Conservation (phyloP, 2,329 filamentous ascomycete species). For the Paraphoma sp. region DNA sequence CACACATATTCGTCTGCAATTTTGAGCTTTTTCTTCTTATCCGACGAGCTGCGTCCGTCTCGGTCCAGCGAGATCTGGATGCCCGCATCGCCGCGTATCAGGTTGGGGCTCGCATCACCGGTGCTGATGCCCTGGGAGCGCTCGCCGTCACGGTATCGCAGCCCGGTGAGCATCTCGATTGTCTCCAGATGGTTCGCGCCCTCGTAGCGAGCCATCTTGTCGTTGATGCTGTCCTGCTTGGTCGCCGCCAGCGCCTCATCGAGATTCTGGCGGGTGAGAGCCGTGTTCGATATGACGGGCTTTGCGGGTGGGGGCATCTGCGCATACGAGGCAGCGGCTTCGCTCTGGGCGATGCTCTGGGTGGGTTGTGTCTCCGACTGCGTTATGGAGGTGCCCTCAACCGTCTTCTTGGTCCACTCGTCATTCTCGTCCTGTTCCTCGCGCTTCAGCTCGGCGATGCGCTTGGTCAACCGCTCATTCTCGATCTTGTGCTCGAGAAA, state of each 20-base stretch:
- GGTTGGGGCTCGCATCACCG: constrained; percentile 77
- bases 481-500: constrained; percentile 98
- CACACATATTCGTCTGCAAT: constrained; percentile 87
- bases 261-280: constrained; percentile 79
- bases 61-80: constrained; percentile 84
- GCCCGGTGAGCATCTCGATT: constrained; percentile 90
- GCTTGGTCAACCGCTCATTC: constrained; percentile 83
- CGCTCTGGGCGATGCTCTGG: constrained; percentile 43
- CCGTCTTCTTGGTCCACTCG: constrained; percentile 65
- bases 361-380: constrained; percentile 49
- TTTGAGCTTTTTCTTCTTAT: constrained; percentile 89
- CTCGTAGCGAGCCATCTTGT: constrained; percentile 86
- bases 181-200: constrained; percentile 76
- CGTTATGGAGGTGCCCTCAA: constrained; percentile 53
- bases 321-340: constrained; percentile 51
- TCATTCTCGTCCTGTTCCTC: constrained; percentile 85
- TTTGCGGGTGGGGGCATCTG: constrained; percentile 73
- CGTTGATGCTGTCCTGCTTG: constrained; percentile 76
- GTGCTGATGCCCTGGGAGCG: constrained; percentile 87
- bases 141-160: constrained; percentile 88
- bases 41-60: constrained; percentile 69
- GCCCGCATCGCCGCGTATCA: constrained; percentile 85
- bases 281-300: constrained; percentile 66
- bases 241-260: constrained; percentile 72
- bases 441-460: constrained; percentile 82